These are phyloP conservation scores for Phytophthora fragariaefolia DNA, from an alignment of 352 stramenopile species.

Conservation along the genomic window DNA sequence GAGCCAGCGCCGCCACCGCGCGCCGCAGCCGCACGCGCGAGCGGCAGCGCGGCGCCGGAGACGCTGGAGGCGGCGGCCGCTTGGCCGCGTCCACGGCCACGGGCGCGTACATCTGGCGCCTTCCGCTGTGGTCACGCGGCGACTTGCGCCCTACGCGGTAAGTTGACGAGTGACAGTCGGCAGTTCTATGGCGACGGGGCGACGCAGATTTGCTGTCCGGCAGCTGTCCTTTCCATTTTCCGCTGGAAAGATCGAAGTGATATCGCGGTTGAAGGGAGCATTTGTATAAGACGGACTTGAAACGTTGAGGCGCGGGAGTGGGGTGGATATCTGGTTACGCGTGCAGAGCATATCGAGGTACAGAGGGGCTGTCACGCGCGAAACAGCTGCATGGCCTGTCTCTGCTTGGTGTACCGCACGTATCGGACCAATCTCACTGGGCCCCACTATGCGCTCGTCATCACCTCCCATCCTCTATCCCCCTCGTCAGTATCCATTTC, in stretches of 20 bases:
- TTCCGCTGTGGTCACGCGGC: not conserved
- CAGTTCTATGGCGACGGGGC: constrained; percentile 7
- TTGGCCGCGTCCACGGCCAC: constrained; percentile 31
- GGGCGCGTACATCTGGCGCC: constrained; percentile 40
- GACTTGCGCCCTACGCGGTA: constrained; percentile 12
- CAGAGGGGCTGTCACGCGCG: not conserved
- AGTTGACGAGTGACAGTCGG: constrained; percentile 15
- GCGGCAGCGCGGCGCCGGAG: not conserved
- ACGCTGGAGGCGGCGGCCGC: constrained; percentile 1
- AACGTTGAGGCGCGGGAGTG: no score
- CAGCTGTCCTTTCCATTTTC: constrained; percentile 1
- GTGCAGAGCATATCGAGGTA: not conserved
- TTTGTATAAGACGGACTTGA: not conserved
- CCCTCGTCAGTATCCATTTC: no score
- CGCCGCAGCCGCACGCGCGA: constrained; percentile 19
- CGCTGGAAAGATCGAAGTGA: not conserved
- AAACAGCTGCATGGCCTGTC: not conserved
- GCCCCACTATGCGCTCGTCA: not conserved
- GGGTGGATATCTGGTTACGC: no score
- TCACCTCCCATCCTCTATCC: not conserved
- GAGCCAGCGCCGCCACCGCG: constrained; percentile 21
- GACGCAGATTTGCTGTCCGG: not conserved
- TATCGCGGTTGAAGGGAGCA: not conserved
- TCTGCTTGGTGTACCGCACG: not conserved
- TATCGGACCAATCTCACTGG: not conserved